Conservation (phyloP, 2,329 filamentous ascomycete species). For the Calonectria ilicicola region DNA sequence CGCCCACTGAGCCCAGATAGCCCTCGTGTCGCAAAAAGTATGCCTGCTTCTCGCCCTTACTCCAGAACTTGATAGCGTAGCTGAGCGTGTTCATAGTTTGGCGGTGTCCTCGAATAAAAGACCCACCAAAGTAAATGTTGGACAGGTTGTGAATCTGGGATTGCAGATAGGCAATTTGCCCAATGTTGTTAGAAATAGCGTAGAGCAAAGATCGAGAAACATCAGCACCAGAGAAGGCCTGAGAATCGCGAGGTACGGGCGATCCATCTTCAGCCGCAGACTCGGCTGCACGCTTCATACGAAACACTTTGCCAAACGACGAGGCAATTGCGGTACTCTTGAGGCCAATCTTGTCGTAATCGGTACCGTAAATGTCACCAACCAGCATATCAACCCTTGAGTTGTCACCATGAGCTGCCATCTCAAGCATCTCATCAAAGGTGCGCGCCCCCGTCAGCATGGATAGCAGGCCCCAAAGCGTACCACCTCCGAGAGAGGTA, state of each 20-base stretch:
- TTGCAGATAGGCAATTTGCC: slow-evolving; percentile 97
- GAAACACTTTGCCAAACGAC: slow-evolving; percentile 96
- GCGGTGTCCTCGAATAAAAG: slow-evolving; percentile 94
- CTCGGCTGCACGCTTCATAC: slow-evolving; percentile 89
- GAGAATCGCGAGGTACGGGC: slow-evolving; percentile 64
- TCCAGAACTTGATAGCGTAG: slow-evolving; percentile 98
- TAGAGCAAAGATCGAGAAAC: slow-evolving; percentile 93
- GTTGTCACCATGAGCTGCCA: slow-evolving; percentile 93
- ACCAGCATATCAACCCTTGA: slow-evolving; percentile 95
- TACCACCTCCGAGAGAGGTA: slow-evolving; percentile 95
- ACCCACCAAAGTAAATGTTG: slow-evolving; percentile 97
- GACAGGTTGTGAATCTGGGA: slow-evolving; percentile 92
- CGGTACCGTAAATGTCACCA: slow-evolving; percentile 96
- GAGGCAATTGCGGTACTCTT: slow-evolving; percentile 97
- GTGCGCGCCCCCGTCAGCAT: slow-evolving; percentile 91
- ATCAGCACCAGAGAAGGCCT: slow-evolving; percentile 78
- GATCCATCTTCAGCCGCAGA: slow-evolving; percentile 77
- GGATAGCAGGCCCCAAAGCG: slow-evolving; percentile 93
- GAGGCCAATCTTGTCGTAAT: slow-evolving; percentile 95
- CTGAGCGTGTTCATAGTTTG: slow-evolving; percentile 98
- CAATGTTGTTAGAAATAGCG: slow-evolving; percentile 97
- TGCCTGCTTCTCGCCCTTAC: slow-evolving; percentile 90
- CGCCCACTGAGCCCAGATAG: slow-evolving; percentile 92
- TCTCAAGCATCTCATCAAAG: slow-evolving; percentile 97
- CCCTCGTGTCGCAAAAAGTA: slow-evolving; percentile 97